These are phyloP conservation scores for Rhytidhysteron rufulum DNA, from an alignment of 2,329 filamentous ascomycete species.

Conservation along the genomic window DNA sequence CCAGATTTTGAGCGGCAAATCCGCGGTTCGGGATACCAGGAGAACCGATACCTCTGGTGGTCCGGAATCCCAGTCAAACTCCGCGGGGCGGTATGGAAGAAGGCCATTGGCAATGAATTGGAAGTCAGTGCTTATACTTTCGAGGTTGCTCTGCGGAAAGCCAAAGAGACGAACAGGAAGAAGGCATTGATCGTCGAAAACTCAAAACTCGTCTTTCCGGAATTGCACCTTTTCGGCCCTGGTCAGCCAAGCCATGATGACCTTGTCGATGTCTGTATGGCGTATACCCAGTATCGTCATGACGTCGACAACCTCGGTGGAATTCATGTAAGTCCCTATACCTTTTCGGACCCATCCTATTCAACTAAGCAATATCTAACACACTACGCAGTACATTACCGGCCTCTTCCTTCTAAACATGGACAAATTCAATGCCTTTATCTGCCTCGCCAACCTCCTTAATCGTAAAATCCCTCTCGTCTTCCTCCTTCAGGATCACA, in stretches of 20 bases:
- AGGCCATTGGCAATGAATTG: slow-evolving; percentile 70
- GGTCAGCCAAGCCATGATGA: slow-evolving; percentile 64
- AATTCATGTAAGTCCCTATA: slow-evolving; percentile 60
- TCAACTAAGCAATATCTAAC: slow-evolving; percentile 4
- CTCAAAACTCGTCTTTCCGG: slow-evolving; percentile 64
- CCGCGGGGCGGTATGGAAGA: slow-evolving; percentile 66
- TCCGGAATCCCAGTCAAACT: slow-evolving; percentile 68
- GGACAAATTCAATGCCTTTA: slow-evolving; percentile 62
- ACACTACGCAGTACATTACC: slow-evolving; percentile 58
- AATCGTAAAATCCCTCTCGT: slow-evolving; percentile 72
- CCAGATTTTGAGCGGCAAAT: slow-evolving; percentile 73
- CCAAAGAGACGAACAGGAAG: slow-evolving; percentile 58
- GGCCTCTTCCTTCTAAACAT: slow-evolving; percentile 71
- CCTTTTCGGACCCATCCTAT: background rate
- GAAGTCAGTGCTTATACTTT: slow-evolving; percentile 65
- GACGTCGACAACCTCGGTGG: slow-evolving; percentile 76
- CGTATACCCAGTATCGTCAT: slow-evolving; percentile 76
- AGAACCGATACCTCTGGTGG: slow-evolving; percentile 72
- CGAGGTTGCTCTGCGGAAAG: slow-evolving; percentile 65
- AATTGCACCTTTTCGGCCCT: slow-evolving; percentile 68
- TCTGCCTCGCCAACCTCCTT: slow-evolving; percentile 70
- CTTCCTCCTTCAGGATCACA: slow-evolving; percentile 66
- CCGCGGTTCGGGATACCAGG: slow-evolving; percentile 20
- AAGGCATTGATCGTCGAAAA: slow-evolving; percentile 46
- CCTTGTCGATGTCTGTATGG: slow-evolving; percentile 69